phyloP scores from a whole-genome alignment of 2,329 filamentous ascomycete species.

The Fusarium hainanense region DNA sequence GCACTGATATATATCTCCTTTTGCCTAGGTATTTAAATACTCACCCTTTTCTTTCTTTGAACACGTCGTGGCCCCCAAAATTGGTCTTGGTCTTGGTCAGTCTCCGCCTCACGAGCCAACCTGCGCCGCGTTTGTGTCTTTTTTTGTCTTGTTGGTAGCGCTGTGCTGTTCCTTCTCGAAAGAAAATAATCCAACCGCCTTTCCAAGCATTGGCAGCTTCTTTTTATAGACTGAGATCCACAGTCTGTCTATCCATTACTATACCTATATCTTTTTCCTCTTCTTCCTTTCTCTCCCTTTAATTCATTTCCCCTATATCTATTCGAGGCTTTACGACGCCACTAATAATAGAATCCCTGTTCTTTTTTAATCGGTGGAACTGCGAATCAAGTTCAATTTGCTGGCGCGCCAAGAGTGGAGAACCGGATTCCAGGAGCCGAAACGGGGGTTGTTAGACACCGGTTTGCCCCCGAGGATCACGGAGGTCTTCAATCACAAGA shows the following conservation, averaged over 20 bases:
- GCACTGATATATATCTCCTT: neutral
- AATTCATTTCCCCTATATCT: conserved; percentile 14
- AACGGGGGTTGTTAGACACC: conserved; percentile 39
- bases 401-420: conserved; percentile 42
- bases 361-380: conserved; percentile 17
- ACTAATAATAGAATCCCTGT: conserved; percentile 27
- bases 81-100: neutral
- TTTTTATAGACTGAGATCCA: conserved; percentile 11
- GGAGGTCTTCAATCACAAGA: conserved; percentile 34
- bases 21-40: neutral
- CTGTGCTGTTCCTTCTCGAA: conserved; percentile 20
- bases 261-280: neutral
- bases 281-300: neutral
- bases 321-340: neutral
- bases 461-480: conserved; percentile 39
- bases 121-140: conserved; percentile 23
- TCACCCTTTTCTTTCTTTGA: neutral
- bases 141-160: conserved; percentile 20
- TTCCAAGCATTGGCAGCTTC: conserved; percentile 5
- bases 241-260: neutral
- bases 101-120: conserved; percentile 37
- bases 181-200: conserved; percentile 19
- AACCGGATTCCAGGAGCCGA: conserved; percentile 45
- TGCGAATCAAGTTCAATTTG: conserved; percentile 14
- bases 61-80: conserved; percentile 27